These are phyloP conservation scores for Stagonosporopsis cucurbitacearum DNA, from an alignment of 2,329 filamentous ascomycete genomes.

Conservation along the genomic window DNA sequence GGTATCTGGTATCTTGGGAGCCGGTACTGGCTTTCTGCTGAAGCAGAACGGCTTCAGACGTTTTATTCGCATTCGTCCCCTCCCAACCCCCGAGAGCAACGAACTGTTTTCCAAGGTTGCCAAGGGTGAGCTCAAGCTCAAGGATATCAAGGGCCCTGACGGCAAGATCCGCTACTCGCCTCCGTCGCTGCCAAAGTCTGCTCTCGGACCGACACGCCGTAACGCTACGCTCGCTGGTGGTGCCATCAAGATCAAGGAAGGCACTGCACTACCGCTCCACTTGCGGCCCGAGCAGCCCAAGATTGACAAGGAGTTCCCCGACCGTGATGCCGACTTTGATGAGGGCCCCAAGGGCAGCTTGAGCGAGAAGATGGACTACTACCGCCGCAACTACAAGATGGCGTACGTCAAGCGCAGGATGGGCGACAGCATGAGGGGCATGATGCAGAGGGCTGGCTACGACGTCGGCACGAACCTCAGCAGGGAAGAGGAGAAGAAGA, in stretches of 20 bases:
- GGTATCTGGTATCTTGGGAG: conserved; percentile 50
- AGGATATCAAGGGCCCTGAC: conserved; percentile 30
- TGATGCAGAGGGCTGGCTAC: conserved; percentile 25
- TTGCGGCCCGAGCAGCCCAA: conserved; percentile 24
- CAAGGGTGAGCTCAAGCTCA: conserved; percentile 35
- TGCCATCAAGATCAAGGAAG: conserved; percentile 35
- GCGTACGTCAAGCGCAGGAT: conserved; percentile 28
- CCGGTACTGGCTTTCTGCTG: conserved; percentile 49
- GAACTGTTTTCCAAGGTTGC: conserved; percentile 37
- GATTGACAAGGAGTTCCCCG: conserved; percentile 23
- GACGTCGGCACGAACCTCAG: conserved; percentile 25
- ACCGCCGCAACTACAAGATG: conserved; percentile 35
- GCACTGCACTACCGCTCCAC: conserved; percentile 33
- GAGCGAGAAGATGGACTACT: conserved; percentile 34
- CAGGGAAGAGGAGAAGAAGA: conserved; percentile 31
- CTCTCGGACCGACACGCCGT: conserved; percentile 14
- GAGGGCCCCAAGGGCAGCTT: conserved; percentile 29
- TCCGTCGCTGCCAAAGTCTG: conserved; percentile 19
- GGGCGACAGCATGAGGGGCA: conserved; percentile 16
- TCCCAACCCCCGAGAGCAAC: conserved; percentile 34
- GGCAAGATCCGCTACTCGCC: conserved; percentile 41
- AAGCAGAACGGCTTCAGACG: conserved; percentile 47
- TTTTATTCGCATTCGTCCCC: conserved; percentile 43
- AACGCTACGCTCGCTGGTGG: conserved; percentile 18
- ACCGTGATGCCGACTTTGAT: conserved; percentile 33